A percentile compares a stretch with the other conserved stretches of the same genome.
Evolutionary conservation across 768 basidiomycete species (phyloP).

Genomic region (Epithele typhae): DNA sequence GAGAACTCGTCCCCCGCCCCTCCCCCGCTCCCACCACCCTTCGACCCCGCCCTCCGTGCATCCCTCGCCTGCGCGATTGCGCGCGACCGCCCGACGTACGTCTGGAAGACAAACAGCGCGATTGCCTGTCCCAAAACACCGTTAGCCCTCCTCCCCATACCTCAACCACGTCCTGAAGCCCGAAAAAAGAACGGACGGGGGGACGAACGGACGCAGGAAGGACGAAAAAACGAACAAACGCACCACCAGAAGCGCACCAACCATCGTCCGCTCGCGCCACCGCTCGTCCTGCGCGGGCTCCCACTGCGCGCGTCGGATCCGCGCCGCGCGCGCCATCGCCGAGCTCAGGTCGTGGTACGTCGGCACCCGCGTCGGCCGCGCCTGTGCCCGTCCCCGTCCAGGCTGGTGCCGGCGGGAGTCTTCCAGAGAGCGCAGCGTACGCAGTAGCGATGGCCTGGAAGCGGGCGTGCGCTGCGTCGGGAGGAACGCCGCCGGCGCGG

Average conservation of each 20-base stretch:
- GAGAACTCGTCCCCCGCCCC: no score
- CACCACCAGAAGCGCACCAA: slow-evolving; percentile 53
- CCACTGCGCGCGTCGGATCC: slow-evolving; percentile 32
- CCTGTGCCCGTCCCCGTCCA: background rate
- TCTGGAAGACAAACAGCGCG: slow-evolving; percentile 22
- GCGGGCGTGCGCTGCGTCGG: slow-evolving; percentile 52
- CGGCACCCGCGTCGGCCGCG: slow-evolving; percentile 1
- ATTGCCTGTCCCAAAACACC: slow-evolving; percentile 14
- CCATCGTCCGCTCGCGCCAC: slow-evolving; percentile 61
- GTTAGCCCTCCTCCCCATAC: no score
- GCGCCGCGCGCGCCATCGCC: slow-evolving; percentile 40
- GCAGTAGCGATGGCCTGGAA: slow-evolving; percentile 69
- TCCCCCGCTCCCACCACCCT: no score
- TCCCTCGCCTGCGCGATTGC: no score
- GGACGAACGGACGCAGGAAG: no score
- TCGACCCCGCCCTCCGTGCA: no score
- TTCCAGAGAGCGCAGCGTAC: slow-evolving; percentile 55
- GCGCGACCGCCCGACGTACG: no score
- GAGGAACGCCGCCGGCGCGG: slow-evolving; percentile 31
- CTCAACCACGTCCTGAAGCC: no score
- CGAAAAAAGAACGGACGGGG: no score
- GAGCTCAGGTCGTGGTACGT: slow-evolving; percentile 21
- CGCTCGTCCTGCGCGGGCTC: slow-evolving; percentile 55
- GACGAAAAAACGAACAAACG: background rate
- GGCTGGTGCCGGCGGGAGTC: slow-evolving; percentile 16